These are phyloP conservation scores for Tripterygium wilfordii DNA, from an alignment of 177 flowering plant species.

Conservation along the genomic window DNA sequence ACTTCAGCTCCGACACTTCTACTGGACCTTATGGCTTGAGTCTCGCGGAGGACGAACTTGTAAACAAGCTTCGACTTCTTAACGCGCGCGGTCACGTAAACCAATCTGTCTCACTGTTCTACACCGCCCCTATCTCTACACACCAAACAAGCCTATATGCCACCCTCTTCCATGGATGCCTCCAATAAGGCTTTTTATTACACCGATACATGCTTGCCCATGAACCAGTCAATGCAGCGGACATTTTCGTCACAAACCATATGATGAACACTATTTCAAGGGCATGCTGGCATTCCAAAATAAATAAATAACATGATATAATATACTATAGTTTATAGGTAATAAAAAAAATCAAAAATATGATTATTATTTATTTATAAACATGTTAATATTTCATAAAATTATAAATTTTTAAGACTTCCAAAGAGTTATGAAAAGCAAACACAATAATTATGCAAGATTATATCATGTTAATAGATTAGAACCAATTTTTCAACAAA, in stretches of 20 bases:
- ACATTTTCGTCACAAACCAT: constrained; percentile 46
- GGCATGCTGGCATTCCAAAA: too few relatives aligned
- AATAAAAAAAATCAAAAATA: too few relatives aligned
- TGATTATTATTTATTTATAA: too few relatives aligned
- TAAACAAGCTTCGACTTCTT: constrained; percentile 14
- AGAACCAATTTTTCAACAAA: too few relatives aligned
- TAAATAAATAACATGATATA: too few relatives aligned
- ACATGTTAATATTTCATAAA: too few relatives aligned
- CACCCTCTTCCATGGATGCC: constrained; percentile 28
- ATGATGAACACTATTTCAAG: constrained; percentile 50
- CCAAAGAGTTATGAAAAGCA: too few relatives aligned
- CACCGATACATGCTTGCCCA: constrained; percentile 39
- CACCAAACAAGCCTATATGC: constrained; percentile 40
- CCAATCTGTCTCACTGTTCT: constrained; percentile 41
- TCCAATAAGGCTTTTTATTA: constrained; percentile 31
- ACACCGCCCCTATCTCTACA: constrained; percentile 7
- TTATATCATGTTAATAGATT: too few relatives aligned
- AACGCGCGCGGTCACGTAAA: constrained; percentile 24
- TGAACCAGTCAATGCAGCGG: constrained; percentile 9
- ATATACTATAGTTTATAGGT: too few relatives aligned
- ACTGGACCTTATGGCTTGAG: too few relatives aligned
- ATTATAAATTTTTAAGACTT: too few relatives aligned
- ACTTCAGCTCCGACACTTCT: not conserved
- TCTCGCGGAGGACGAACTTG: not conserved
- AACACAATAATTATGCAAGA: too few relatives aligned